These are phyloP conservation scores for Lepidopterella palustris DNA, from an alignment of 495 filamentous ascomycete genomes.

Conservation along the genomic window DNA sequence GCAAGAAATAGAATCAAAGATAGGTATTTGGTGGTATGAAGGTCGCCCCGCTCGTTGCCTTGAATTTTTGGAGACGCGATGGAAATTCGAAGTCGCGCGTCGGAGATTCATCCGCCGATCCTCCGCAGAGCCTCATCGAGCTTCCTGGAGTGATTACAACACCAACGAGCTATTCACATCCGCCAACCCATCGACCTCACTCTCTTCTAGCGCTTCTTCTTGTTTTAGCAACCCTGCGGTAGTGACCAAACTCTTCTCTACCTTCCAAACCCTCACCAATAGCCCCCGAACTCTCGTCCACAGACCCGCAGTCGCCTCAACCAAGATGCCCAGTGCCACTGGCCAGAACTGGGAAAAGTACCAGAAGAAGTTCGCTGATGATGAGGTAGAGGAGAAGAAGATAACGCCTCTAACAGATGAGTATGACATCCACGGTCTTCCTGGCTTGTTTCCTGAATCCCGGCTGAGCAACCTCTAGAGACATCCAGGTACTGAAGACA, in stretches of 20 bases:
- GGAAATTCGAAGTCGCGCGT: slow-evolving; percentile 11
- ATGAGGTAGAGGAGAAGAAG: slow-evolving; percentile 98
- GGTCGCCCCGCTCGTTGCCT: slow-evolving; percentile 7
- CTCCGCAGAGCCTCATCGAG: slow-evolving; percentile 10
- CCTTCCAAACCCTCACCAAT: neutral
- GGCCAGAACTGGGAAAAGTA: slow-evolving; percentile 98
- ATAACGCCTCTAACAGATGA: slow-evolving; percentile 93
- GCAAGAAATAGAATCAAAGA: neutral
- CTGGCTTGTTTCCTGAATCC: neutral
- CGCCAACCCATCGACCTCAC: neutral
- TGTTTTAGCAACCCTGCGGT: neutral
- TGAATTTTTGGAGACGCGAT: slow-evolving; percentile 1
- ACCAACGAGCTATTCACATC: neutral
- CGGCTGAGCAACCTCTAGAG: slow-evolving; percentile 48
- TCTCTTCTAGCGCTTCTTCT: neutral
- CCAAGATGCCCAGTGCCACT: slow-evolving; percentile 80
- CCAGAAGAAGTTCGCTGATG: slow-evolving; percentile 89
- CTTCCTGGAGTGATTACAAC: neutral
- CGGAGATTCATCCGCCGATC: neutral
- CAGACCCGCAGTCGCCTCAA: neutral
- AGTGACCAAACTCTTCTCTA: neutral
- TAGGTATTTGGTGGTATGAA: slow-evolving; percentile 5
- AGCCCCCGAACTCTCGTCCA: neutral
- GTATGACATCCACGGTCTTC: slow-evolving; percentile 47
- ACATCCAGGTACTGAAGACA: slow-evolving; percentile 98